A percentile compares a stretch with the other conserved stretches of the same genome.
Evolutionary conservation across 2,329 filamentous ascomycete genomes (phyloP).

Genomic region (Mycocentrospora acerina): DNA sequence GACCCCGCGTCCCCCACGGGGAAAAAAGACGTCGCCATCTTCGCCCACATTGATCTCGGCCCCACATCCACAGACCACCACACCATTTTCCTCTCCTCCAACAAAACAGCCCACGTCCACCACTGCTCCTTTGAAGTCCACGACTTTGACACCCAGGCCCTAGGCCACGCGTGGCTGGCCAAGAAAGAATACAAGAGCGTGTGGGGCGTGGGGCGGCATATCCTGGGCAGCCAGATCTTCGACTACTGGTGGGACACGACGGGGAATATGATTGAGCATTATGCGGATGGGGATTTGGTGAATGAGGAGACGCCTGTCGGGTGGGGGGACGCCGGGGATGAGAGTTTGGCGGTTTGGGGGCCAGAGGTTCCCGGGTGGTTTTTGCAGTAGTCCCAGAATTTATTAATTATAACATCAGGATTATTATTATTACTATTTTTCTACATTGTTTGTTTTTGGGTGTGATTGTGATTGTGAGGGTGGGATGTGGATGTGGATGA

Average conservation of each 20-base stretch:
- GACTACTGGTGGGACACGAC: conserved; percentile 70
- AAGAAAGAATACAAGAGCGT: conserved; percentile 64
- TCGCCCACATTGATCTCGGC: conserved; percentile 58
- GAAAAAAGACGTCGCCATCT: conserved; percentile 48
- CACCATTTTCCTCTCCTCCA: conserved; percentile 52
- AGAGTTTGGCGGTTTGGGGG: conserved; percentile 47
- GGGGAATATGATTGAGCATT: conserved; percentile 68
- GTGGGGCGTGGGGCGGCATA: conserved; percentile 72
- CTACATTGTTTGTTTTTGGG: too few species aligned
- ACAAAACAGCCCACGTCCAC: conserved; percentile 57
- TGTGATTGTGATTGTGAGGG: too few species aligned
- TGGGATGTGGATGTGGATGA: too few species aligned
- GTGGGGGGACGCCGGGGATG: conserved; percentile 44
- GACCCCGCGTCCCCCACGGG: conserved; percentile 6
- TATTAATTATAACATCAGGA: too few species aligned
- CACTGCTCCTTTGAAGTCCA: conserved; percentile 71
- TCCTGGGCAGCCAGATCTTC: conserved; percentile 71
- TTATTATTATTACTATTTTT: too few species aligned
- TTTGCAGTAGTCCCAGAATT: conserved; percentile 36
- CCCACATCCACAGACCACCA: conserved; percentile 57
- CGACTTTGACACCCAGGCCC: conserved; percentile 67
- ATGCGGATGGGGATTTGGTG: conserved; percentile 69
- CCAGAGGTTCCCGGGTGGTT: conserved; percentile 44
- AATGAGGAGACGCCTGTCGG: conserved; percentile 56
- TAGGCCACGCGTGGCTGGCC: conserved; percentile 69